Evolutionary conservation across 2,329 filamentous ascomycete species (phyloP).

Genomic region (Colletotrichum lini): DNA sequence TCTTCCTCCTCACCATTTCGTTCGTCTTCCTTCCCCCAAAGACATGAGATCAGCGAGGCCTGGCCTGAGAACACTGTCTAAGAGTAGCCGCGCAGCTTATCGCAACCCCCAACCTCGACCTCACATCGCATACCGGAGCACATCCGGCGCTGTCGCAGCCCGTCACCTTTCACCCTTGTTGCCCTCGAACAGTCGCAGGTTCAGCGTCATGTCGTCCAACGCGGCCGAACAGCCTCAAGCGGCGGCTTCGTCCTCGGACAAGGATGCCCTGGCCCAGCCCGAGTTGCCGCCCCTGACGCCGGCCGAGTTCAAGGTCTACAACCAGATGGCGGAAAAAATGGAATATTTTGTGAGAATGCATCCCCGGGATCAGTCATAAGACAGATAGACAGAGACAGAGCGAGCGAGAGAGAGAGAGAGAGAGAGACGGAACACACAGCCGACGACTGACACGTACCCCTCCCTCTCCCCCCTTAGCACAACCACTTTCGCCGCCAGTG

Average conservation of each 20-base stretch:
- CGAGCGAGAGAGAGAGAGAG: too few relatives aligned
- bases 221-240: constrained; percentile 22
- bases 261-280: not conserved
- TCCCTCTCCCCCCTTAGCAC: constrained; percentile 65
- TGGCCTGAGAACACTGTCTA: not conserved
- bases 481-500: constrained; percentile 82
- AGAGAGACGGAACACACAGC: too few relatives aligned
- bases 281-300: constrained; percentile 73
- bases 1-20: not conserved
- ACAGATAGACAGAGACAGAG: too few relatives aligned
- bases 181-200: not conserved
- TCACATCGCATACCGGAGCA: not conserved
- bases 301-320: constrained; percentile 78
- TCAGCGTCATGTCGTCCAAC: constrained; percentile 23
- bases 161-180: too few relatives aligned
- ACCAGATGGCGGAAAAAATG: constrained; percentile 82
- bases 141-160: not conserved
- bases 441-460: too few relatives aligned
- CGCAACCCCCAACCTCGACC: not conserved
- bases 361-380: too few relatives aligned
- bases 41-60: constrained; percentile 6
- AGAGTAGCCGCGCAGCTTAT: constrained; percentile 6
- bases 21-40: not conserved
- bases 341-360: constrained; percentile 73
- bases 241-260: not conserved